Percentiles rank a stretch among this genome's conserved stretches.
Evolutionary conservation across 495 filamentous ascomycete species (phyloP).

Genomic region (Neurospora sp.): DNA sequence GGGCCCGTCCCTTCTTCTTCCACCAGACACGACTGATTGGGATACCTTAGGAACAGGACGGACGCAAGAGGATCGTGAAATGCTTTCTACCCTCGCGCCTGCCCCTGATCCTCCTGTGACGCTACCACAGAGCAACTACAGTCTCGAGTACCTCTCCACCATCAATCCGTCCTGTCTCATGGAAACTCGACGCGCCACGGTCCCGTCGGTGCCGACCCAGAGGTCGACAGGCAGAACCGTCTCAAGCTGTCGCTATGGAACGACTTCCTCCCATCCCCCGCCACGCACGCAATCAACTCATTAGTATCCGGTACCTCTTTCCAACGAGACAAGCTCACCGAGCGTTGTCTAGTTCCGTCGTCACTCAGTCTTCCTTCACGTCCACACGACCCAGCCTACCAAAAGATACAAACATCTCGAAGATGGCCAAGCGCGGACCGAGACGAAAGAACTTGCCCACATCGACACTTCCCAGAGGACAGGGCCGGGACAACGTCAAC

Average conservation of each 20-base stretch:
- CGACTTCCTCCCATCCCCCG: not conserved
- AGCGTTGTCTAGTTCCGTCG: not conserved
- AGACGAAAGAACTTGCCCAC: not conserved
- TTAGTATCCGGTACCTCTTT: not conserved
- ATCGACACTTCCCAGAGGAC: not conserved
- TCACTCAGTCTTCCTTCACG: not conserved
- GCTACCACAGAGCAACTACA: not conserved
- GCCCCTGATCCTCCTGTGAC: not conserved
- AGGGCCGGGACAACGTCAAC: too few relatives aligned
- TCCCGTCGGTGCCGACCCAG: too few relatives aligned
- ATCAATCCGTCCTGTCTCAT: not conserved
- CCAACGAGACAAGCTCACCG: not conserved
- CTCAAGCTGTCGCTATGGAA: not conserved
- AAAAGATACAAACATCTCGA: not conserved
- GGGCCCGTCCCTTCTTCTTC: not conserved
- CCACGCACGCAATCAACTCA: not conserved
- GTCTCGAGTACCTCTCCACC: not conserved
- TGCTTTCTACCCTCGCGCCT: not conserved
- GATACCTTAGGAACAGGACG: not conserved
- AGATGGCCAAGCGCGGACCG: not conserved
- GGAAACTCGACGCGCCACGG: too few relatives aligned
- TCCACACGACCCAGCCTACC: not conserved
- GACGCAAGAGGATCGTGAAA: too few relatives aligned
- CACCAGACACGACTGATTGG: not conserved
- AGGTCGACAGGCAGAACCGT: too few relatives aligned